Base-by-base conservation (phyloP, 257 asterid species). In the Petrea volubilis region DNA sequence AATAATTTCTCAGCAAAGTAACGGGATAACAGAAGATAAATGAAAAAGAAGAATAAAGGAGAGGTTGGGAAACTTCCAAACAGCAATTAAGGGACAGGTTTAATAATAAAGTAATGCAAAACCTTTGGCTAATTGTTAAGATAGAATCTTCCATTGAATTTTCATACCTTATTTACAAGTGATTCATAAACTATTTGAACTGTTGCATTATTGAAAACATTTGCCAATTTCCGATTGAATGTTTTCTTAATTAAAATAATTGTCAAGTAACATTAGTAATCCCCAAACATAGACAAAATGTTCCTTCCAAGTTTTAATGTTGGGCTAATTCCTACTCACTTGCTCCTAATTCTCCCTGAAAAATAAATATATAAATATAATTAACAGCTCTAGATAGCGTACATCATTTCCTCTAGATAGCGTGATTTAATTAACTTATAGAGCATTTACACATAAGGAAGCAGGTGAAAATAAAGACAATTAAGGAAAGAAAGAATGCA, bases 1-100 rank as follows among this genome's bases (percentile, higher is more conserved):
- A 73, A 65, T 18, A 83, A 73, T 51, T 51, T 11, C 67, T 15
- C 7, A 70, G 61, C 21, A 25, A 69, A 44, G 20, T 51, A 34
- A 67, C 11, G 29, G 70, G 78, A 60, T 58, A 63, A 27, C 0
- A 72, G 17, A 62, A 67, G 44, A 40, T 21, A 40, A 20, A 31
- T n/a, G 67, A 13, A 67, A 50, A 12, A 15, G 24, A 61, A 44
- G 17, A 21, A 57, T 40, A 34, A 63, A 55, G 15, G 20, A 52
- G 13, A 9, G 53, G 18, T 23, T 9, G 20, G 2, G 47, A 53
- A 36, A 52, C 9, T 44, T 28, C 28, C 9, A 7, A 17, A 34
- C 28, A 44, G 12, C 10, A 49, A 61, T 38, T 51, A 34, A 46
- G 36, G 64, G 41, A 33, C 27, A 47, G 17, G 50, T 21, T 38